Evolutionary conservation across 2,329 filamentous ascomycete species (phyloP).

Genomic region (Colletotrichum eremochloae): DNA sequence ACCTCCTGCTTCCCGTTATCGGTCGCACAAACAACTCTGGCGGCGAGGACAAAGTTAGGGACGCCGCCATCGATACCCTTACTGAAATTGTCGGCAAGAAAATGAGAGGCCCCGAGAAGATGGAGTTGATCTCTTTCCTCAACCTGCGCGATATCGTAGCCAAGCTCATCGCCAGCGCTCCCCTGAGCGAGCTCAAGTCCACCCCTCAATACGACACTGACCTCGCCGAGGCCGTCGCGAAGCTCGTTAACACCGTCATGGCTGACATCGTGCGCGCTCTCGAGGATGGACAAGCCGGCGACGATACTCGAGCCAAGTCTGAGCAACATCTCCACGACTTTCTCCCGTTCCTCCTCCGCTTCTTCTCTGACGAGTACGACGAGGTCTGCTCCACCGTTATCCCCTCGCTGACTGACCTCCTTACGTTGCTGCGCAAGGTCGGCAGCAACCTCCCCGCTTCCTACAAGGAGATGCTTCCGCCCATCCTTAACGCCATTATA

Average conservation of each 20-base stretch:
- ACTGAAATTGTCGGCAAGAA: constrained; percentile 98
- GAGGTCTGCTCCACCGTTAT: constrained; percentile 98
- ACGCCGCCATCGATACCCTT: constrained; percentile 93
- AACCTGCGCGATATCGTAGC: constrained; percentile 88
- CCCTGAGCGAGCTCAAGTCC: constrained; percentile 81
- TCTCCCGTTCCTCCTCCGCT: constrained; percentile 87
- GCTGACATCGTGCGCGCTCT: constrained; percentile 89
- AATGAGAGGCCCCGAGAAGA: constrained; percentile 94
- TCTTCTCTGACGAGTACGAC: constrained; percentile 98
- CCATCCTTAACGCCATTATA: constrained; percentile 92
- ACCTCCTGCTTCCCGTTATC: constrained; percentile 86
- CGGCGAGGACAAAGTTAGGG: constrained; percentile 82
- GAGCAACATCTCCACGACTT: constrained; percentile 87
- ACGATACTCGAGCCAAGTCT: constrained; percentile 78
- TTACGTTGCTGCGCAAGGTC: constrained; percentile 90
- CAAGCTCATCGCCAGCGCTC: constrained; percentile 86
- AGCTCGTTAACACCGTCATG: constrained; percentile 91
- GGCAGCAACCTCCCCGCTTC: constrained; percentile 75
- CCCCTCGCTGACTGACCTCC: constrained; percentile 89
- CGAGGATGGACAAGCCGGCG: constrained; percentile 74
- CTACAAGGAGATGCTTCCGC: constrained; percentile 86
- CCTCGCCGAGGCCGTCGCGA: constrained; percentile 93
- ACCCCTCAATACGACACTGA: constrained; percentile 95
- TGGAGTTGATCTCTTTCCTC: constrained; percentile 91
- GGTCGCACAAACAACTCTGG: constrained; percentile 76